phyloP scores from a whole-genome alignment of 225 moss, liverwort and hornwort species.

The Marchantia polymorpha region DNA sequence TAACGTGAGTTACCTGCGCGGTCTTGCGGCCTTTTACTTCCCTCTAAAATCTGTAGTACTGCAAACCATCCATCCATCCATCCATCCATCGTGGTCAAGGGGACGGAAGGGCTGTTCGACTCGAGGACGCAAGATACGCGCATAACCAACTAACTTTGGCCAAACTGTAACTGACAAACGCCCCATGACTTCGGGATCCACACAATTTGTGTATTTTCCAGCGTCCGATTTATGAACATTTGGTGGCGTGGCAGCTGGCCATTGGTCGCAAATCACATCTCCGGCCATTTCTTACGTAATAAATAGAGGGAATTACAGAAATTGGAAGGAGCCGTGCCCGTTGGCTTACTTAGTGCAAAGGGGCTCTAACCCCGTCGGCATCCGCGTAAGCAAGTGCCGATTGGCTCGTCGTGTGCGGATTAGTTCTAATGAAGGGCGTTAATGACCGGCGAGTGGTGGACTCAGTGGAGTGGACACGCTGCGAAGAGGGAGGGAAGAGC shows the following conservation, averaged over 20 bases:
- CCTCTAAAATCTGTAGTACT: no score
- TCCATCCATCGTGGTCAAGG: no score
- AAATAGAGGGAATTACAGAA: neutral
- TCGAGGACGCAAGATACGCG: no score
- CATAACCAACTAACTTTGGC: neutral
- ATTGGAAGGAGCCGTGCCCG: neutral
- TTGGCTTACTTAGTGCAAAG: neutral
- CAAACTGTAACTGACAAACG: neutral
- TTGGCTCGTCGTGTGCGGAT: neutral
- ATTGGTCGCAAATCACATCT: neutral
- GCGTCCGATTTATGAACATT: neutral
- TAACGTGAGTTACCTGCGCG: no score
- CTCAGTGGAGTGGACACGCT: neutral
- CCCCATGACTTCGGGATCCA: neutral
- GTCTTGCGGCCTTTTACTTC: no score
- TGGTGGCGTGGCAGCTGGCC: neutral
- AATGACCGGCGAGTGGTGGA: neutral
- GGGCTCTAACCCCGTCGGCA: neutral
- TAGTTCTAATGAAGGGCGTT: neutral
- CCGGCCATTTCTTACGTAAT: neutral
- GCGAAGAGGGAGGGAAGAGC: neutral
- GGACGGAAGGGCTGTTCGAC: no score
- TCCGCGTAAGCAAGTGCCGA: neutral
- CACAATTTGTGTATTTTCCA: neutral
- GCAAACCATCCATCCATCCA: no score